A percentile compares a stretch with the other conserved stretches of the same genome.
Evolutionary conservation across 1,284 basidiomycete genomes (phyloP).

Genomic region (Leccinum holopus): DNA sequence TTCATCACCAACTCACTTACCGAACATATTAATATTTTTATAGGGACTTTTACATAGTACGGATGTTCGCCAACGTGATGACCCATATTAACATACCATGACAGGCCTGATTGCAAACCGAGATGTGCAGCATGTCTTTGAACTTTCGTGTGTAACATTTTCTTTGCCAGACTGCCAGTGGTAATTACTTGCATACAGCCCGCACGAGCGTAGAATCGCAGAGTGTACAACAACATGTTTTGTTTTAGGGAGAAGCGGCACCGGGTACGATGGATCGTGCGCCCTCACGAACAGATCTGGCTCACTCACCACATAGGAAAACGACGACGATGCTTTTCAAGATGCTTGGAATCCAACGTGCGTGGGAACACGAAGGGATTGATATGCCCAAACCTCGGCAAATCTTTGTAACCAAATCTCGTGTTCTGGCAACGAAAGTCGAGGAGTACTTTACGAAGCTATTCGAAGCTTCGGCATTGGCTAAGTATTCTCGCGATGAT

Average conservation of each 20-base stretch:
- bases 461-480: conserved; percentile 45
- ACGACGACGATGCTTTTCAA: conserved; percentile 75
- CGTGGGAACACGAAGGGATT: conserved; percentile 38
- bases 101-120: conserved; percentile 47
- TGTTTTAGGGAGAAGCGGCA: conserved; percentile 71
- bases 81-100: conserved; percentile 6
- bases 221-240: conserved; percentile 62
- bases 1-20: background rate
- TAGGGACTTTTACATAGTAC: conserved; percentile 56
- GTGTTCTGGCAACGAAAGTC: conserved; percentile 62
- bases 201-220: conserved; percentile 59
- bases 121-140: conserved; percentile 51
- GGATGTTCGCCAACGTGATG: conserved; percentile 14
- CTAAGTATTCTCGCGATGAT: conserved; percentile 39
- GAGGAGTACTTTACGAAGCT: conserved; percentile 63
- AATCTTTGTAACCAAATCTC: conserved; percentile 71
- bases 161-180: background rate
- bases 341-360: conserved; percentile 63
- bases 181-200: conserved; percentile 34
- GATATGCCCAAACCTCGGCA: conserved; percentile 52
- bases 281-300: background rate
- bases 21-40: background rate
- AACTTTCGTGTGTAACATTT: conserved; percentile 48
- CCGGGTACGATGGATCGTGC: conserved; percentile 48
- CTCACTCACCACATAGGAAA: conserved; percentile 46